Evolutionary conservation across 140 eudicot species (phyloP).

Genomic region (Senecio squalidus): DNA sequence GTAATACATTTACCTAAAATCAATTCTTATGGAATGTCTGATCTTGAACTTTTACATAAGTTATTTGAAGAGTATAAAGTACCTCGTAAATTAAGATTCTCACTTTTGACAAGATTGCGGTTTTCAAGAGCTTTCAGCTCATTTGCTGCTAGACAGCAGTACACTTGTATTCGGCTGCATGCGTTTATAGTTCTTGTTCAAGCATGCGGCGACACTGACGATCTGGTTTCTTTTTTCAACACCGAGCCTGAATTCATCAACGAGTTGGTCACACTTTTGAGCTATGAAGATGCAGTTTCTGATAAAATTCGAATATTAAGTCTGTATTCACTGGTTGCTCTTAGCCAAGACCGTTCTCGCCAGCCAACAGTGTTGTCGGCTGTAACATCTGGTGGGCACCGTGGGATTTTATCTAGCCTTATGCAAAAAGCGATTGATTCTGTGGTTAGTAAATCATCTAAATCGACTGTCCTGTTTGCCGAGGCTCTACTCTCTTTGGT

Average conservation of each 20-base stretch:
- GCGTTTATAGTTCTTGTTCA: constrained; percentile 92
- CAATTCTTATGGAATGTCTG: constrained; percentile 40
- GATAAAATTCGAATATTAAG: constrained; percentile 73
- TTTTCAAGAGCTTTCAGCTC: constrained; percentile 91
- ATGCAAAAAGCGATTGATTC: constrained; percentile 94
- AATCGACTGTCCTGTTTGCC: constrained; percentile 80
- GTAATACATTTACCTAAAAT: constrained; percentile 76
- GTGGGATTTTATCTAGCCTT: constrained; percentile 91
- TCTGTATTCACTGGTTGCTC: constrained; percentile 81
- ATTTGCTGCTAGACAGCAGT: constrained; percentile 65
- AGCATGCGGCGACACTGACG: constrained; percentile 75
- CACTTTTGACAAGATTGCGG: constrained; percentile 87
- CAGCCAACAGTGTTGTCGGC: constrained; percentile 87
- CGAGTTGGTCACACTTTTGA: constrained; percentile 78
- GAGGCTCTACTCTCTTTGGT: constrained; percentile 90
- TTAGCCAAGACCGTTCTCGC: constrained; percentile 93
- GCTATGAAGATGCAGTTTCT: constrained; percentile 90
- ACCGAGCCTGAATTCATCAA: constrained; percentile 93
- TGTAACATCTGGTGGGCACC: constrained; percentile 99
- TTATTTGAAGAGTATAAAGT: constrained; percentile 65
- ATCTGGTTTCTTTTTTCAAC: constrained; percentile 75
- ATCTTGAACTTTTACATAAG: constrained; percentile 75
- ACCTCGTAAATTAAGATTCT: constrained; percentile 69
- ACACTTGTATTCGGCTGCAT: constrained; percentile 85
- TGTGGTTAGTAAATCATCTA: constrained; percentile 65